Evolutionary conservation across 257 asterid genomes (phyloP).

Genomic region (Striga asiatica): DNA sequence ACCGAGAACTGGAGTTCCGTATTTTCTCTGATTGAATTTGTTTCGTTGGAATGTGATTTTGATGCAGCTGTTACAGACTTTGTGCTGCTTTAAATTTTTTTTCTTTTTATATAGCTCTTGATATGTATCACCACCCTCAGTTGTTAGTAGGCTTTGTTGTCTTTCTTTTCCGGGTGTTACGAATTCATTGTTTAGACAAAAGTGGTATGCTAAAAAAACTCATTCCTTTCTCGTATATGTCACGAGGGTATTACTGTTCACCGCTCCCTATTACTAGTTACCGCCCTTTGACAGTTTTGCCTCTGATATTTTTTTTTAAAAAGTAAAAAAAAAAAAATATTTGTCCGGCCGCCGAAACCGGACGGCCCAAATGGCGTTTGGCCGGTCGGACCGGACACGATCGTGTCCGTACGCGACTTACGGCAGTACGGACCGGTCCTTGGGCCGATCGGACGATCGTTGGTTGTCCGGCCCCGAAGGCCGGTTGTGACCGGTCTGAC

Average conservation of each 20-base stretch:
- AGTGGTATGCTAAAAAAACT: neutral
- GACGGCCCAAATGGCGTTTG: too few relatives aligned
- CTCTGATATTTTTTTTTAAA: too few relatives aligned
- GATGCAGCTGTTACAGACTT: slow-evolving; percentile 2
- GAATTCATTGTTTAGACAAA: slow-evolving; percentile 17
- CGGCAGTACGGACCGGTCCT: too few relatives aligned
- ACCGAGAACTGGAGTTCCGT: slow-evolving; percentile 97
- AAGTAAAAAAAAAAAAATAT: too few relatives aligned
- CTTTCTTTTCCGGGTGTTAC: neutral
- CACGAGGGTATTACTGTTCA: neutral
- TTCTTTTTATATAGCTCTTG: slow-evolving; percentile 23
- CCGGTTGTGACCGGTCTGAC: too few relatives aligned
- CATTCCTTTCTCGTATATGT: neutral
- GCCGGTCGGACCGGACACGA: too few relatives aligned
- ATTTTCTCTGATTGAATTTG: slow-evolving; percentile 48
- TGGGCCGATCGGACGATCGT: too few relatives aligned
- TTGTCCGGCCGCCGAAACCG: too few relatives aligned
- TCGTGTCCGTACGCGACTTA: too few relatives aligned
- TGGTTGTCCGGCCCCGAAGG: too few relatives aligned
- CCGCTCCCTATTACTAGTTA: too few relatives aligned
- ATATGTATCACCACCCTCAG: slow-evolving; percentile 32
- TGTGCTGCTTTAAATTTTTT: slow-evolving; percentile 11
- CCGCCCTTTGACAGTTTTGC: too few relatives aligned
- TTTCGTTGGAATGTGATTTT: slow-evolving; percentile 6
- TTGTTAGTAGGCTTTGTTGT: slow-evolving; percentile 6